Conservation (phyloP, 1,284 basidiomycete genomes). For the Boletus sp. region DNA sequence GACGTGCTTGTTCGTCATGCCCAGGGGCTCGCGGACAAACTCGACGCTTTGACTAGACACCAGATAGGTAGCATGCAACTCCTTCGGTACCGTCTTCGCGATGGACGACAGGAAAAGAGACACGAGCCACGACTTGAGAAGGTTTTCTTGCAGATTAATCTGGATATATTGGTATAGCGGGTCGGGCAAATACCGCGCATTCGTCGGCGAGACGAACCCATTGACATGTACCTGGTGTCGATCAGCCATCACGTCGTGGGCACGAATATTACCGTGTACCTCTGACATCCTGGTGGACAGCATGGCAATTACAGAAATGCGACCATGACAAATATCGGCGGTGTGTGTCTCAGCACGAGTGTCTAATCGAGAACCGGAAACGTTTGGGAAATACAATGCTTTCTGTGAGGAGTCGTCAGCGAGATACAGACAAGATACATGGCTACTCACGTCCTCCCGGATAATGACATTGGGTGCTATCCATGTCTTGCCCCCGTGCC, state of each 20-base stretch:
- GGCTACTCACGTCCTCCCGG: constrained; percentile 69
- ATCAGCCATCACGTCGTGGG: constrained; percentile 6
- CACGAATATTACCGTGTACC: constrained; percentile 40
- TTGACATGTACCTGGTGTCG: constrained; percentile 69
- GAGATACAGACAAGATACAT: not conserved
- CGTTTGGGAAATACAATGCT: constrained; percentile 88
- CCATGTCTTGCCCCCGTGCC: constrained; percentile 93
- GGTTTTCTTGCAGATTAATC: constrained; percentile 88
- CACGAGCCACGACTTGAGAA: constrained; percentile 86
- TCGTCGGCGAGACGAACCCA: constrained; percentile 66
- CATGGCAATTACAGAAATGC: constrained; percentile 77
- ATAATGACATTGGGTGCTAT: constrained; percentile 87
- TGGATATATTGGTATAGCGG: constrained; percentile 80
- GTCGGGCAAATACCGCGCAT: constrained; percentile 57
- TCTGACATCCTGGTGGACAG: constrained; percentile 84
- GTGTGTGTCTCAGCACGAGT: constrained; percentile 66
- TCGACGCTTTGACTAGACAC: constrained; percentile 79
- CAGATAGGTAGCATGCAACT: constrained; percentile 75
- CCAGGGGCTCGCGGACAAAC: constrained; percentile 76
- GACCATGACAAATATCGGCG: constrained; percentile 71
- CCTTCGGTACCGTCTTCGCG: constrained; percentile 58
- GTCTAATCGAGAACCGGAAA: constrained; percentile 69
- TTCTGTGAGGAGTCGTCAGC: constrained; percentile 46
- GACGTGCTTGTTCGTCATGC: constrained; percentile 86
- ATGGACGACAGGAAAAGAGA: constrained; percentile 78